Evolutionary conservation across 2,329 filamentous ascomycete species (phyloP).

Genomic region (Cytospora piceae): DNA sequence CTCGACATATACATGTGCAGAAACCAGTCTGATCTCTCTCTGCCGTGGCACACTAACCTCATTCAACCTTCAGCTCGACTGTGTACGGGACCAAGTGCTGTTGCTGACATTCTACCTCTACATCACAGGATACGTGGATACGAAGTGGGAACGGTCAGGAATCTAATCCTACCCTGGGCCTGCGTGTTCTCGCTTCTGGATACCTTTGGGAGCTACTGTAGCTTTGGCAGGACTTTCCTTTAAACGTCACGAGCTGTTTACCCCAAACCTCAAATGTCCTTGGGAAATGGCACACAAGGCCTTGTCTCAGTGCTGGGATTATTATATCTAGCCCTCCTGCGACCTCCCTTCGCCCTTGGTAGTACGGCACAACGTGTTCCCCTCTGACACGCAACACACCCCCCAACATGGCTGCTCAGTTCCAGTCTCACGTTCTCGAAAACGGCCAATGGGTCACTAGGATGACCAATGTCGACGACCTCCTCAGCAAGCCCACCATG

Average conservation of each 20-base stretch:
- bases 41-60: not conserved
- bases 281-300: constrained; percentile 21
- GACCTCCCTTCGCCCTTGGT: constrained; percentile 19
- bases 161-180: constrained; percentile 7
- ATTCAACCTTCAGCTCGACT: not conserved
- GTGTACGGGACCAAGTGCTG: not conserved
- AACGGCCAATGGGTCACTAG: constrained; percentile 62
- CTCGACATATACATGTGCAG: not conserved
- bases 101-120: not conserved
- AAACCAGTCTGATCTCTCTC: not conserved
- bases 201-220: constrained; percentile 6
- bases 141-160: not conserved
- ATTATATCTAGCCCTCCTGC: constrained; percentile 23
- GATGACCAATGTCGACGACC: constrained; percentile 50
- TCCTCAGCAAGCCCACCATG: constrained; percentile 45
- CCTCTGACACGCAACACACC: constrained; percentile 14
- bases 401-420: constrained; percentile 53
- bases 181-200: constrained; percentile 13
- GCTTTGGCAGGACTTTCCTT: constrained; percentile 9
- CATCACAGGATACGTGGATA: not conserved
- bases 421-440: constrained; percentile 59
- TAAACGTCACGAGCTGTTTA: constrained; percentile 21
- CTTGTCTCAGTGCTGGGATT: constrained; percentile 7
- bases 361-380: constrained; percentile 20
- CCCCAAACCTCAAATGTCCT: constrained; percentile 14